Evolutionary conservation across 805 yeast genomes (phyloP).

Genomic region (Cyberlindnera amylophila): DNA sequence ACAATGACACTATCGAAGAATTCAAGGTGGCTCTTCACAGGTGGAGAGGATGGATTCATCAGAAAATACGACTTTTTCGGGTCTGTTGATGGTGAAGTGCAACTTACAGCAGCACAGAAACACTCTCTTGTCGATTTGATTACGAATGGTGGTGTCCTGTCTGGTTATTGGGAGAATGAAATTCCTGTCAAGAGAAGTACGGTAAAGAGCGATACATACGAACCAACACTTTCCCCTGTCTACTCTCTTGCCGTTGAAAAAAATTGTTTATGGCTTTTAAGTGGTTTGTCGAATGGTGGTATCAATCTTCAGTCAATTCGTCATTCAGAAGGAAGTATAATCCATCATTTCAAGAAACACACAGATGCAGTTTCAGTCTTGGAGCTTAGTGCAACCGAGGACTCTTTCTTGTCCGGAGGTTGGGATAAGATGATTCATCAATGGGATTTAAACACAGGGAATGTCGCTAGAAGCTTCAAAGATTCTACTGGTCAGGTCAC

Average conservation of each 20-base stretch:
- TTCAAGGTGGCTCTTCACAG: conserved; percentile 83
- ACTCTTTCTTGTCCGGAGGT: conserved; percentile 69
- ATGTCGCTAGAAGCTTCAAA: conserved; percentile 41
- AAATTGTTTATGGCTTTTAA: conserved; percentile 77
- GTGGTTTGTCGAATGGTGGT: conserved; percentile 84
- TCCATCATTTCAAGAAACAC: conserved; percentile 74
- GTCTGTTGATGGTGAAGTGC: conserved; percentile 81
- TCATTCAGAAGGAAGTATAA: conserved; percentile 75
- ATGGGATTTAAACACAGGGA: conserved; percentile 86
- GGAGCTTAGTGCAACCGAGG: conserved; percentile 57
- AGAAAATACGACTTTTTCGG: conserved; percentile 84
- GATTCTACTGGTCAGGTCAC: conserved; percentile 79
- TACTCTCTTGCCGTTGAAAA: conserved; percentile 81
- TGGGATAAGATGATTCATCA: conserved; percentile 82
- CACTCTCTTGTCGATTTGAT: conserved; percentile 87
- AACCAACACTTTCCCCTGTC: conserved; percentile 75
- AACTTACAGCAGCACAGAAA: conserved; percentile 85
- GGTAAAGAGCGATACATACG: conserved; percentile 34
- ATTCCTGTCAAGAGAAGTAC: conserved; percentile 59
- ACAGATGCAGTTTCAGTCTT: conserved; percentile 71
- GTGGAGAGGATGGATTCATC: conserved; percentile 94
- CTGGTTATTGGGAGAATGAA: conserved; percentile 95
- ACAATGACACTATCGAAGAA: conserved; percentile 75
- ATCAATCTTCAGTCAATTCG: conserved; percentile 79
- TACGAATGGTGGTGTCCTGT: conserved; percentile 75